phyloP scores from a whole-genome alignment of 495 filamentous ascomycete genomes.

The Neurospora intermedia region DNA sequence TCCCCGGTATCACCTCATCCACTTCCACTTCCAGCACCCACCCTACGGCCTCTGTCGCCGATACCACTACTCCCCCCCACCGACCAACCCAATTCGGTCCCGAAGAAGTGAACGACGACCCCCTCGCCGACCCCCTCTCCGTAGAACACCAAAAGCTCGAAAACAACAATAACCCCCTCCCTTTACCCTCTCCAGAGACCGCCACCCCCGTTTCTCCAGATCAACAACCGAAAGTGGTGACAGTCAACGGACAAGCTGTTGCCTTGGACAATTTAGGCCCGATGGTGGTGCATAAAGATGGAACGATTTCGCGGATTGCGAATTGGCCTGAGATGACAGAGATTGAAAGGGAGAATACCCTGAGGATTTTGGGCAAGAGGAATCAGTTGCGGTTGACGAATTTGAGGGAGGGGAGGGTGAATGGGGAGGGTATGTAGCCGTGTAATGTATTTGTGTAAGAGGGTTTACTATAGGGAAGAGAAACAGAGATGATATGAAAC shows the following conservation, averaged over 20 bases:
- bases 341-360: conserved; percentile 48
- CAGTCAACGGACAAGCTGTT: conserved; percentile 37
- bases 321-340: conserved; percentile 61
- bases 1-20: neutral
- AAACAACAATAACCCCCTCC: neutral
- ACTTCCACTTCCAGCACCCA: neutral
- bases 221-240: conserved; percentile 32
- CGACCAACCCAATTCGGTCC: neutral
- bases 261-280: conserved; percentile 52
- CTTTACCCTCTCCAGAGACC: conserved; percentile 17
- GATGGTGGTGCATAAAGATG: conserved; percentile 58
- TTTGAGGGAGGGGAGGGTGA: conserved; percentile 30
- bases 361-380: conserved; percentile 51
- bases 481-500: neutral
- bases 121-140: neutral
- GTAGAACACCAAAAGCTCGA: neutral
- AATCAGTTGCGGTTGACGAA: conserved; percentile 51
- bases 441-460: neutral
- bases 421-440: neutral
- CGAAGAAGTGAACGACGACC: neutral
- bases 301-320: conserved; percentile 50
- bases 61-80: neutral
- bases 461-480: neutral
- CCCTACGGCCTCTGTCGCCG: neutral
- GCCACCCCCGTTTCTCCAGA: neutral